Conservation (phyloP, 1,284 basidiomycete species). For the Ustilago nuda region DNA sequence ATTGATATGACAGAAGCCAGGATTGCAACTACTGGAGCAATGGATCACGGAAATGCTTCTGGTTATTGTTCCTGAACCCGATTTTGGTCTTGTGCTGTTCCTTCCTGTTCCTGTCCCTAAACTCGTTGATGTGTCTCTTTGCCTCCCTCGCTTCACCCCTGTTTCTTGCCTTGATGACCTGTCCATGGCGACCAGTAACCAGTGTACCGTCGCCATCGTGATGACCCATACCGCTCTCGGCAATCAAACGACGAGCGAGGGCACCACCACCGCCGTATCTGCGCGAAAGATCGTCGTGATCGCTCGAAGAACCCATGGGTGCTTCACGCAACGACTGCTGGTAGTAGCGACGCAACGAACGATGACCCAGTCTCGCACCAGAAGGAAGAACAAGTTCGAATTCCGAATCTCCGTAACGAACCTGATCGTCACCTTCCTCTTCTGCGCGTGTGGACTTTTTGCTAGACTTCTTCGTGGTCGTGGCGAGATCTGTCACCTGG, state of each 20-base stretch:
- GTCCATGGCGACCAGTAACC: slow-evolving; percentile 54
- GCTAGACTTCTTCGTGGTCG: slow-evolving; percentile 16
- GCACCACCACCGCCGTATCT: slow-evolving; percentile 49
- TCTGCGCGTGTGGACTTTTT: slow-evolving; percentile 69
- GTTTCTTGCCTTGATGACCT: slow-evolving; percentile 74
- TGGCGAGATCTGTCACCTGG: slow-evolving; percentile 26
- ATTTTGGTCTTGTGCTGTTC: slow-evolving; percentile 86
- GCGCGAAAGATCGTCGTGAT: slow-evolving; percentile 32
- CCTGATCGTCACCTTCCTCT: slow-evolving; percentile 75
- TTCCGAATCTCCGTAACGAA: slow-evolving; percentile 71
- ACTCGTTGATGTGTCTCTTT: slow-evolving; percentile 85
- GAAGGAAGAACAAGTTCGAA: slow-evolving; percentile 95
- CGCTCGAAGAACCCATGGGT: slow-evolving; percentile 26
- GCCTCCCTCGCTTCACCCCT: slow-evolving; percentile 93
- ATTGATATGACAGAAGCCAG: background rate
- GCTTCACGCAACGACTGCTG: slow-evolving; percentile 73
- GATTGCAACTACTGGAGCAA: slow-evolving; percentile 57
- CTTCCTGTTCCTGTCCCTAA: slow-evolving; percentile 81
- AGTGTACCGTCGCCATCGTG: slow-evolving; percentile 44
- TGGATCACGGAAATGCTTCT: slow-evolving; percentile 68
- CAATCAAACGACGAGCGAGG: slow-evolving; percentile 57
- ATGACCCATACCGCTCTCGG: slow-evolving; percentile 47
- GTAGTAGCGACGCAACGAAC: slow-evolving; percentile 87
- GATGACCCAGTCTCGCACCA: slow-evolving; percentile 90
- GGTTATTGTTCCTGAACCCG: slow-evolving; percentile 65